Conservation (phyloP, 495 filamentous ascomycete species). For the Annulohypoxylon maeteangense region DNA sequence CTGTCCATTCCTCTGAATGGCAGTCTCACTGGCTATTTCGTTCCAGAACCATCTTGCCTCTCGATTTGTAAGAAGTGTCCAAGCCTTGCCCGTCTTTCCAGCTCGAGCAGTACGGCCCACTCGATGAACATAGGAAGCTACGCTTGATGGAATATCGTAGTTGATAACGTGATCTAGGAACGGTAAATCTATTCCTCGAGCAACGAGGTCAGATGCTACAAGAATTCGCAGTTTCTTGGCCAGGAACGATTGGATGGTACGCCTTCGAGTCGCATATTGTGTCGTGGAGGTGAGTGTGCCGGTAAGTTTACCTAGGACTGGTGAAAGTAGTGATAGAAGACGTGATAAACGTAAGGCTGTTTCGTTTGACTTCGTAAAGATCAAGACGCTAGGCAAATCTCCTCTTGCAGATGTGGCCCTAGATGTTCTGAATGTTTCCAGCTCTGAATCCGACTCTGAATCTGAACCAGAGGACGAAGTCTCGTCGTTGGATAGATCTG, state of each 20-base stretch:
- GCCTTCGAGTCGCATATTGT: constrained; percentile 68
- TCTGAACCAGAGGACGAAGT: constrained; percentile 50
- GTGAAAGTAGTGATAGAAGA: constrained; percentile 75
- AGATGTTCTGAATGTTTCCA: constrained; percentile 15
- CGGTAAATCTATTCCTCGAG: constrained; percentile 88
- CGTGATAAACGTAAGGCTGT: constrained; percentile 80
- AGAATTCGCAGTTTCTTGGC: constrained; percentile 74
- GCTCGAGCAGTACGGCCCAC: constrained; percentile 92
- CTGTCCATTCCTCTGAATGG: constrained; percentile 47
- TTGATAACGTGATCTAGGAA: constrained; percentile 87
- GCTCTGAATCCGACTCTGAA: constrained; percentile 36
- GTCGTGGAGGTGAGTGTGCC: constrained; percentile 81
- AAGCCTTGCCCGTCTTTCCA: constrained; percentile 78
- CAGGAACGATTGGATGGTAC: constrained; percentile 70
- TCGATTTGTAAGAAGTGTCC: constrained; percentile 79
- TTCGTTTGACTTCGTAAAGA: constrained; percentile 92
- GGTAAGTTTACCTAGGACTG: constrained; percentile 64
- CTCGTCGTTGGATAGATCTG: constrained; percentile 39
- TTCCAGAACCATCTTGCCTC: constrained; percentile 91
- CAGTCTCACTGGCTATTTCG: constrained; percentile 67
- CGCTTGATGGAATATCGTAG: constrained; percentile 86
- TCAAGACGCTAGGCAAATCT: constrained; percentile 65
- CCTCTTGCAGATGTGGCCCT: constrained; percentile 5
- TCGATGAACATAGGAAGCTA: constrained; percentile 89
- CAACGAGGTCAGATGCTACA: constrained; percentile 90